Conservation (phyloP, 2,329 filamentous ascomycete genomes). For the Aspergillus japonicus region DNA sequence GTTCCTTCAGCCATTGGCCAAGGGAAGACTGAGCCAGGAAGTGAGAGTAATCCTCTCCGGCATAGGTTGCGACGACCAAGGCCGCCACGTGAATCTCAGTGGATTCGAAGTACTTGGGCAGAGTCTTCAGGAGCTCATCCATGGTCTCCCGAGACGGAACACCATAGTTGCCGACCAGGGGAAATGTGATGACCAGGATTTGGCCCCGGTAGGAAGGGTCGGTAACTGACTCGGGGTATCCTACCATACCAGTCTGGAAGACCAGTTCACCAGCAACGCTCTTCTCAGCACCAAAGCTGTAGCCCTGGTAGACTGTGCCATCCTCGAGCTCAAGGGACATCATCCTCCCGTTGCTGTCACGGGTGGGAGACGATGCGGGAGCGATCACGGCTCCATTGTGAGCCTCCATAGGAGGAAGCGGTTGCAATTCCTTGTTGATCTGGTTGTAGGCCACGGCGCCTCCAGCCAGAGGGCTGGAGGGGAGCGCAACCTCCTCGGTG, state of each 20-base stretch:
- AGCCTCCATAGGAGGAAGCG: constrained; percentile 30
- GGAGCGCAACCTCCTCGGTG: constrained; percentile 32
- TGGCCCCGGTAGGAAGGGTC: constrained; percentile 88
- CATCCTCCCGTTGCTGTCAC: constrained; percentile 56
- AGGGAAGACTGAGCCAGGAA: constrained; percentile 87
- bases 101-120: constrained; percentile 92
- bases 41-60: constrained; percentile 93
- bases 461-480: constrained; percentile 42
- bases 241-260: constrained; percentile 99
- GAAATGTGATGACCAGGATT: constrained; percentile 95
- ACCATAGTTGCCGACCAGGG: constrained; percentile 94
- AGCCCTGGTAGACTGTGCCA: constrained; percentile 85
- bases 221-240: constrained; percentile 92
- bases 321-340: constrained; percentile 91
- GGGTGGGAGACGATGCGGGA: constrained; percentile 62
- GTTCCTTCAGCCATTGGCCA: constrained; percentile 93
- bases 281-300: constrained; percentile 94
- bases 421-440: constrained; percentile 32
- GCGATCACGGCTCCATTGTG: constrained; percentile 42
- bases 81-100: constrained; percentile 90
- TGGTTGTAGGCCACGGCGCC: constrained; percentile 41
- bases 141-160: constrained; percentile 82
- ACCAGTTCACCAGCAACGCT: constrained; percentile 95
- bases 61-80: constrained; percentile 85
- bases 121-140: constrained; percentile 79